These are phyloP conservation scores for Didymosphaeria variabile DNA, from an alignment of 2,329 filamentous ascomycete species.

Conservation along the genomic window DNA sequence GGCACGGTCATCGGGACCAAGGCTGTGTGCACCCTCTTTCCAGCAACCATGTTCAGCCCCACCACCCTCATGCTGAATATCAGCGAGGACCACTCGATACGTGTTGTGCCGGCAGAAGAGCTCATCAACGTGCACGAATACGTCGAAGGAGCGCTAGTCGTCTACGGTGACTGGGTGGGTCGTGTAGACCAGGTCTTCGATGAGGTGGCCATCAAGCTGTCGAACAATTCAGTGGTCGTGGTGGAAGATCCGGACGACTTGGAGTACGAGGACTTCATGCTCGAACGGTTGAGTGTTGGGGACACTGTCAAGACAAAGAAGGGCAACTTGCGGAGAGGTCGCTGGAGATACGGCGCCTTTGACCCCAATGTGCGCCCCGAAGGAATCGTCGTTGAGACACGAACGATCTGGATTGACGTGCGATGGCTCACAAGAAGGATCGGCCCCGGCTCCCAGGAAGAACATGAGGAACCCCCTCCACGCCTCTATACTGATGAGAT, in stretches of 20 bases:
- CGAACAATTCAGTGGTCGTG: constrained; percentile 64
- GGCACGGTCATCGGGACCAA: constrained; percentile 63
- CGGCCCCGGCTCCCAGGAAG: constrained; percentile 26
- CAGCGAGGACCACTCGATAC: constrained; percentile 47
- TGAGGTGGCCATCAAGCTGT: constrained; percentile 60
- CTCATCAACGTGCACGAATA: constrained; percentile 57
- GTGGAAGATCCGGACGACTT: constrained; percentile 58
- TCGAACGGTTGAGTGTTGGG: constrained; percentile 55
- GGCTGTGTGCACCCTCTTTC: constrained; percentile 57
- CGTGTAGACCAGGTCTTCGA: constrained; percentile 60
- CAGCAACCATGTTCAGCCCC: constrained; percentile 38
- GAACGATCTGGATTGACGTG: constrained; percentile 57
- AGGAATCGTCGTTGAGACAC: constrained; percentile 63
- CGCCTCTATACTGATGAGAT: constrained; percentile 51
- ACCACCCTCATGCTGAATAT: constrained; percentile 32
- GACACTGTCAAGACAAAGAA: constrained; percentile 63
- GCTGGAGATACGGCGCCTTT: constrained; percentile 63
- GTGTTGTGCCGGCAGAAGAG: constrained; percentile 56
- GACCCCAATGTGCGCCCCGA: constrained; percentile 59
- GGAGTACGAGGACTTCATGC: constrained; percentile 43
- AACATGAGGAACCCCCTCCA: constrained; percentile 42
- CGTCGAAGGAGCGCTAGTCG: constrained; percentile 60
- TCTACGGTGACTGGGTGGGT: constrained; percentile 66
- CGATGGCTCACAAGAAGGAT: constrained; percentile 63
- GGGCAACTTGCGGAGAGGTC: constrained; percentile 60